Conservation (phyloP, 192 early-diverging fungal genomes). For the Diversispora epigaea region DNA sequence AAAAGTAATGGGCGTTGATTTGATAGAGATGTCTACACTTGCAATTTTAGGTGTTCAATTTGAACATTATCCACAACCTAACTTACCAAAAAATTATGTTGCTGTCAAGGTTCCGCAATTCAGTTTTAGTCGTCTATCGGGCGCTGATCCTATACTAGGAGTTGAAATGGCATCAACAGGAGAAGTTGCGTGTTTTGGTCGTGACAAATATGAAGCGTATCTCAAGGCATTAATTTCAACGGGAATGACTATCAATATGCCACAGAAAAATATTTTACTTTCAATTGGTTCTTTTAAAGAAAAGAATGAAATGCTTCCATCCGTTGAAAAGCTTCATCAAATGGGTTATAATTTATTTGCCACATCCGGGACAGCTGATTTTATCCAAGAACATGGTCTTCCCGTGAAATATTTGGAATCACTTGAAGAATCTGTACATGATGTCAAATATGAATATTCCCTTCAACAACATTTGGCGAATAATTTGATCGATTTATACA, state of each 20-base stretch:
- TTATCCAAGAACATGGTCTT: constrained; percentile 91
- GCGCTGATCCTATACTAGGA: constrained; percentile 94
- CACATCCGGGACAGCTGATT: constrained; percentile 96
- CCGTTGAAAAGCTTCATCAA: constrained; percentile 77
- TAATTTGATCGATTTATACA: constrained; percentile 97
- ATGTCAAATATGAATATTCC: constrained; percentile 82
- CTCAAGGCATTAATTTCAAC: constrained; percentile 78
- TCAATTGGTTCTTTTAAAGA: constrained; percentile 99
- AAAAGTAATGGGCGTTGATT: constrained; percentile 88
- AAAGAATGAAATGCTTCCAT: constrained; percentile 93
- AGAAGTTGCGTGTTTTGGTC: constrained; percentile 97
- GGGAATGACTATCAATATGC: constrained; percentile 71
- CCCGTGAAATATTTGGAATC: constrained; percentile 89
- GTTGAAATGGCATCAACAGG: constrained; percentile 99
- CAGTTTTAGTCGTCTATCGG: constrained; percentile 90
- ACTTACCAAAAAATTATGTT: constrained; percentile 66
- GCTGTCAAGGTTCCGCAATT: constrained; percentile 96
- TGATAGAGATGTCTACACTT: constrained; percentile 88
- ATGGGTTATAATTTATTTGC: constrained; percentile 93
- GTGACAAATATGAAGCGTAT: constrained; percentile 86
- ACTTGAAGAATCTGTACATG: constrained; percentile 56
- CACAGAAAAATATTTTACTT: constrained; percentile 93
- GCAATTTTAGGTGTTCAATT: constrained; percentile 69
- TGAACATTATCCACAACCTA: constrained; percentile 46
- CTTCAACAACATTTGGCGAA: constrained; percentile 93